Evolutionary conservation across 257 asterid genomes (phyloP), one percentile per base, ranked within the genome.

Genomic region (Orobanche coerulescens): DNA sequence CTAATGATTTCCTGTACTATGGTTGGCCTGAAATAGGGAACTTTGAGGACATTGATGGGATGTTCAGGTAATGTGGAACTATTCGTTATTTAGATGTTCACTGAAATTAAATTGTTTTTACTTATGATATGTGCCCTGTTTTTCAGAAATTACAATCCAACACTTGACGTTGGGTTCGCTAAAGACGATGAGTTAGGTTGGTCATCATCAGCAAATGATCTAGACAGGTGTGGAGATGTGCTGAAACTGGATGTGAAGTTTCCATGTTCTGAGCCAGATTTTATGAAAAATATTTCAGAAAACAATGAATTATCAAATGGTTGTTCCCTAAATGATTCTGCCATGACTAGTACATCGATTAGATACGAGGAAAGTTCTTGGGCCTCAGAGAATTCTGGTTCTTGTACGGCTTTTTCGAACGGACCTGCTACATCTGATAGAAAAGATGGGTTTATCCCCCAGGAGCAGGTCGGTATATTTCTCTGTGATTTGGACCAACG

Each of bases 31-130:
- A 90, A 68, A 79, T 90, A 46, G 92, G 49, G 37, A 69, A 61
- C 74, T 73, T 93, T 58, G 97, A 89, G 52, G 96, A 87, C 68
- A 86, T 84, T 44, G 97, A 84, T 67, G 72, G 76, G 79, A 80
- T 89, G 76, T 80, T 89, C 60, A 80, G 95, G 97, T 89, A 86
- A 74, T 69, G 12, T 26, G 58, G 14, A 36, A 55, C 53, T 46
- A 28, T 37, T 65, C 52, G 30, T 26, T 57, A 10, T 61, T 46
- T 50, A 20, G 13, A 19, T 28, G 57, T 16, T 40, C 61, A 37
- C 22, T 71, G 56, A 34, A 43, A 28, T 50, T 18, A 30, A 23
- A 44, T 31, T 61, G 16, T 47, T 36, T 16, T 67, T 40, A 14
- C 76, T 68, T 28, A 67, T 56, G 61, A 37, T n/a, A 42, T 23